Base-by-base conservation (phyloP, 257 asterid genomes). In the Voacanga thouarsii region DNA sequence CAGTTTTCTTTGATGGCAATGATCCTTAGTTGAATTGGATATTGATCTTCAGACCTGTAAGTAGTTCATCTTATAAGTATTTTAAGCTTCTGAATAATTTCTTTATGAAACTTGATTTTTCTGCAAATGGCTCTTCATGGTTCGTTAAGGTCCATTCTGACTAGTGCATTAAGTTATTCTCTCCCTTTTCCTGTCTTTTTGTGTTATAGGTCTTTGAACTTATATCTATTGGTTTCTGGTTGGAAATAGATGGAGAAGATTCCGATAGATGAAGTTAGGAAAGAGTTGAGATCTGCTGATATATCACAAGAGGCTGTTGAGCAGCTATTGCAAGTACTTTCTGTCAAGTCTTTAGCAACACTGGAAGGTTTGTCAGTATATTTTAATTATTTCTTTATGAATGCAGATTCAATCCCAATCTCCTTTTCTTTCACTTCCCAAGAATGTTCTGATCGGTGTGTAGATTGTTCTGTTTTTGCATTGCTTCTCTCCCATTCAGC, bases 271-370 rank as follows among this genome's bases (percentile, higher is more conserved):
- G 98, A 96, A 45, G 82, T 96, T 79, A 92, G 90, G 92, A 87
- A 87, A 82, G 98, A 96, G 86, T 81, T 93, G 88, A 90, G 79
- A 85, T 85, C 93, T 69, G 91, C 89, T 6, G 92, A 90, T 78
- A 80, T 96, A 83, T 96, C 98, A 69, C 97, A 96, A 72, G 94
- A 89, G 67, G 96, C 92, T 55, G 88, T 90, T 75, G 97, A 92
- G 81, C 97, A 93, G 84, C 92, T 96, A 77, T 80, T 96, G 87
- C 89, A 93, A 82, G 86, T 96, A 76, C 90, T 93, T 76, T 86
- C 97, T 5, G 82, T 93, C 78, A 96, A 90, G 84, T 96, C 98
- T 72, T 88, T 96, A 89, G 81, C 86, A 45, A 83, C 87, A 76
- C 86, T 96, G 91, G 99, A 93, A 92, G 99, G 99, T 96, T 74